Evolutionary conservation across 352 stramenopile genomes (phyloP).

Genomic region (Pythium phragmitis): DNA sequence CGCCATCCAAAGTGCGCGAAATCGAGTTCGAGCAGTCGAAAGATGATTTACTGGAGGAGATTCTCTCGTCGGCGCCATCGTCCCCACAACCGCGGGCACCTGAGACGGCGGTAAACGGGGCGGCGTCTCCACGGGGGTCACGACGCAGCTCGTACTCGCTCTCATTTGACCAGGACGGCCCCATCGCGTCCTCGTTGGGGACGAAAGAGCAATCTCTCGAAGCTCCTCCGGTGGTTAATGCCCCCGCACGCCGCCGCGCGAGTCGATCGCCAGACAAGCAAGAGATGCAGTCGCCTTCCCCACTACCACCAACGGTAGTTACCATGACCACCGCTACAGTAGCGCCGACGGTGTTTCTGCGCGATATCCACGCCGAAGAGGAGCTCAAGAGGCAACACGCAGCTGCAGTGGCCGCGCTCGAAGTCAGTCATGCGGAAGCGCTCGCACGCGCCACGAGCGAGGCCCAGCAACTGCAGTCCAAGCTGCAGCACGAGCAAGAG

Average conservation of each 20-base stretch:
- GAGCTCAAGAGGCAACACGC: conserved; percentile 19
- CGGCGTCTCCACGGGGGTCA: conserved; percentile 10
- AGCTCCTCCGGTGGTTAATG: background rate
- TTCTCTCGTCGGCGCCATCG: conserved; percentile 32
- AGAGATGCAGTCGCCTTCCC: background rate
- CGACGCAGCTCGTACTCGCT: conserved; percentile 52
- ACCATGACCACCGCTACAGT: background rate
- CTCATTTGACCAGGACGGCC: conserved; percentile 42
- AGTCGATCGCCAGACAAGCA: conserved; percentile 16
- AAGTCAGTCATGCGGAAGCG: background rate
- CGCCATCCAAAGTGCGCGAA: conserved; percentile 46
- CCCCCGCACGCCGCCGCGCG: background rate
- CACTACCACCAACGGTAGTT: background rate
- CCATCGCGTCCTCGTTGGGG: background rate
- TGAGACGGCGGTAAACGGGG: background rate
- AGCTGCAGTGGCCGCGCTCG: background rate
- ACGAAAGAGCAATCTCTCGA: background rate
- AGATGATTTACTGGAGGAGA: conserved; percentile 62
- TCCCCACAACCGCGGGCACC: conserved; percentile 4
- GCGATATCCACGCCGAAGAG: conserved; percentile 20
- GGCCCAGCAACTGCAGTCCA: background rate
- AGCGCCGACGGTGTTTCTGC: conserved; percentile 15
- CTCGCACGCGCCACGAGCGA: background rate
- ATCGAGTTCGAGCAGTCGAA: conserved; percentile 71
- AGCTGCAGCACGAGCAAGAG: conserved; percentile 6